phyloP scores from a whole-genome alignment of 176 grass and related monocot species.

The Tuctoria greenei region DNA sequence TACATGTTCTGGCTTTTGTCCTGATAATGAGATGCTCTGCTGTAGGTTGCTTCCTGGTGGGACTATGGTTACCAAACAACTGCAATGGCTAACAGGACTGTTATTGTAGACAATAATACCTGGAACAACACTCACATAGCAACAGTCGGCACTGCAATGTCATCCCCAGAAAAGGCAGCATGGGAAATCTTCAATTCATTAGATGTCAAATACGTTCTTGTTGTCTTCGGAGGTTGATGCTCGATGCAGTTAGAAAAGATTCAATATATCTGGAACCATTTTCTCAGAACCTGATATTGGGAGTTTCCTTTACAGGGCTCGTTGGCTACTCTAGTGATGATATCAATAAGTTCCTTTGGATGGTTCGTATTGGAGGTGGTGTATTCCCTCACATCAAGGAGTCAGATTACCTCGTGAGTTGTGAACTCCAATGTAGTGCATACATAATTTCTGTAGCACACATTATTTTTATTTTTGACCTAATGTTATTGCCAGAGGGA shows the following conservation, averaged over 20 bases:
- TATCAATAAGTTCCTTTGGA: conserved; percentile 99
- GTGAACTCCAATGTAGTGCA: background rate
- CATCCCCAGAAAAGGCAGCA: conserved; percentile 95
- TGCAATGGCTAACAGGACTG: conserved; percentile 98
- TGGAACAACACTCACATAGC: conserved; percentile 99
- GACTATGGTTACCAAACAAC: conserved; percentile 99
- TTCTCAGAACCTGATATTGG: conserved; percentile 29
- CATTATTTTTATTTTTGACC: conserved; percentile 31
- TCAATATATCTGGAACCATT: background rate
- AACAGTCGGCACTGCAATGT: conserved; percentile 99
- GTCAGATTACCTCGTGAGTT: conserved; percentile 98
- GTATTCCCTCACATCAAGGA: conserved; percentile 99
- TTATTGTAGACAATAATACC: conserved; percentile 99
- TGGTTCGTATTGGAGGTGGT: conserved; percentile 99
- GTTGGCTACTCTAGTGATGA: conserved; percentile 99
- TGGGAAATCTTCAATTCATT: conserved; percentile 98
- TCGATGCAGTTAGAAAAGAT: background rate
- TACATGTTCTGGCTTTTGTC: conserved; percentile 9
- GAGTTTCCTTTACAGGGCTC: conserved; percentile 71
- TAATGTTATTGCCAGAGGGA: conserved; percentile 64
- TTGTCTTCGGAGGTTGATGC: conserved; percentile 91
- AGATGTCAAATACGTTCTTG: conserved; percentile 99
- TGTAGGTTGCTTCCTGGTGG: conserved; percentile 99
- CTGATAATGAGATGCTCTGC: conserved; percentile 26
- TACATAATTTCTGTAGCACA: conserved; percentile 22